Conservation (phyloP, 1,139 yeast species). For the Arxiozyma slooffiae region DNA sequence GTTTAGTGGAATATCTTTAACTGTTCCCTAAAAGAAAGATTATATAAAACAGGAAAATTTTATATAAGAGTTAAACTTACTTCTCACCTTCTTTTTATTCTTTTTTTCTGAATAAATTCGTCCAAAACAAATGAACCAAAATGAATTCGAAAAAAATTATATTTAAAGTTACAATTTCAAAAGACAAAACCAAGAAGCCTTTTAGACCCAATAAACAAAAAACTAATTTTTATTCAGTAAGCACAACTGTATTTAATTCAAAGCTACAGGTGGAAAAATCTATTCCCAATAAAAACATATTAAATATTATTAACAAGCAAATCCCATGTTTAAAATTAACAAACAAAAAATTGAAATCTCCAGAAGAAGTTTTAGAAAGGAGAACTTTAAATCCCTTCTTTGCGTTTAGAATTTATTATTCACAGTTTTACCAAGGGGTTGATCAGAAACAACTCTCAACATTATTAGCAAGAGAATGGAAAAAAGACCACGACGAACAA, state of each 20-base stretch:
- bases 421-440: neutral
- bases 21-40: neutral
- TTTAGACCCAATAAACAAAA: neutral
- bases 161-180: neutral
- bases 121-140: neutral
- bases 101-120: neutral
- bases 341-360: neutral
- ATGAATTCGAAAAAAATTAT: neutral
- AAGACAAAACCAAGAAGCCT: neutral
- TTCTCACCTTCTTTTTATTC: neutral
- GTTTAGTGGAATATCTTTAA: neutral
- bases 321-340: neutral
- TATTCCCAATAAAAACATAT: neutral
- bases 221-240: too few relatives aligned
- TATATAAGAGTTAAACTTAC: too few relatives aligned
- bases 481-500: neutral
- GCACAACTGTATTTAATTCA: neutral
- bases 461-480: neutral
- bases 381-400: neutral
- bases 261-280: neutral
- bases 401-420: neutral
- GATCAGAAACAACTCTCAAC: neutral
- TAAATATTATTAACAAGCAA: neutral
- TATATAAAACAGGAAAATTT: neutral
- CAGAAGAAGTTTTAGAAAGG: conserved; percentile 3